Base-by-base conservation (phyloP, 805 yeast species). In the Candida ovalis region DNA sequence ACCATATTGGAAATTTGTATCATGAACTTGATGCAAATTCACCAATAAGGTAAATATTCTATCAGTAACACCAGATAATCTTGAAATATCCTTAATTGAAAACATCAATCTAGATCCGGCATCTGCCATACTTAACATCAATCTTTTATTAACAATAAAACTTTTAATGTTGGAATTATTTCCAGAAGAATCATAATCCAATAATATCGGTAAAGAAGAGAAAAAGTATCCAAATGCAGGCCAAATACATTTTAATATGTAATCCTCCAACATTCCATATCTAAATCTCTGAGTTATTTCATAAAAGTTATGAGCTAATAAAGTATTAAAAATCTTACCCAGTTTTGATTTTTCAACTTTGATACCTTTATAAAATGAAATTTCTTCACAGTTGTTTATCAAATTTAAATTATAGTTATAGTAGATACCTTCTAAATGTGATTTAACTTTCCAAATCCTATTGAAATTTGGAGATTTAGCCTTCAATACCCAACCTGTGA, bases 41-140 rank as follows among this genome's bases (percentile, higher is more conserved):
- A 86, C 74, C 46, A 91, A 70, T 44, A 91, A 72, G 18, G 80
- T 78, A 69, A 88, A 91, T 3, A 91, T 86, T 54, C 97, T 72
- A 58, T 88, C 92, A 0, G 97, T 88, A 62, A 87, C 86, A 12
- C 97, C 97, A 1, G 96, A 87, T 46, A 91, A 75, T 64, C 84
- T 91, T n/a, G 94, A 86, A 21, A 91, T 77, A 66, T 90, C 97
- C 64, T 91, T 91, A 56, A 90, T 86, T 2, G 97, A 89, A 66
- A 88, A 89, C 96, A 91, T 90, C 69, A 91, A 76, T 56, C 97
- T 76, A 13, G 95, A 86, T 4, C 97, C 97, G 0, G 98, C 96
- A 69, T 91, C 98, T 4, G 97, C 96, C 63, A 91, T 75, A 3
- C 94, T 85, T 55, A 91, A 76, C 87, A 91, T 84, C 54, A 91